These are phyloP conservation scores for Arthrobotrys pseudoclavata DNA, from an alignment of 2,329 filamentous ascomycete genomes.

Conservation along the genomic window DNA sequence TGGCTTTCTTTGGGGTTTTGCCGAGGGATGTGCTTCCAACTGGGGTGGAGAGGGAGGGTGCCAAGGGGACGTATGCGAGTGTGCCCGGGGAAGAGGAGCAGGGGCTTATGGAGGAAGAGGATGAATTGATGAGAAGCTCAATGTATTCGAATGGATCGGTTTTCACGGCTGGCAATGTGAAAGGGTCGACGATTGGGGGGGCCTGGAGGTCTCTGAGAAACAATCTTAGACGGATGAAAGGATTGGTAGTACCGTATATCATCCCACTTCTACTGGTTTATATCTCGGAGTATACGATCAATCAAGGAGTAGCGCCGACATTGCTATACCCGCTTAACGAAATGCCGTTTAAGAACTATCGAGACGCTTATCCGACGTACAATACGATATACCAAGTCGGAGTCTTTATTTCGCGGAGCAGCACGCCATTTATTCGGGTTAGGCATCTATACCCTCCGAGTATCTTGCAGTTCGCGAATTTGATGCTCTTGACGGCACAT, in stretches of 20 bases:
- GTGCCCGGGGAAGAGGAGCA: constrained; percentile 65
- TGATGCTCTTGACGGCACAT: constrained; percentile 80
- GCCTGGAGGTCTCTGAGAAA: constrained; percentile 67
- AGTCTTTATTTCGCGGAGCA: constrained; percentile 93
- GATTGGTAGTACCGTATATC: constrained; percentile 85
- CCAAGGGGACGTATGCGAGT: constrained; percentile 66
- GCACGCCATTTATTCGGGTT: constrained; percentile 86
- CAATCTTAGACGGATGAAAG: constrained; percentile 76
- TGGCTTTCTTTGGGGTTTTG: constrained; percentile 86
- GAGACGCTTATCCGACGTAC: constrained; percentile 94
- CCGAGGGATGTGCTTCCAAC: constrained; percentile 72
- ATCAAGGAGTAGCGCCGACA: constrained; percentile 91
- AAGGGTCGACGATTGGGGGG: constrained; percentile 17
- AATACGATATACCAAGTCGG: constrained; percentile 94
- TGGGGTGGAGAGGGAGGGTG: constrained; percentile 68
- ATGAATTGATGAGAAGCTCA: constrained; percentile 41
- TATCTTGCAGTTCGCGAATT: constrained; percentile 83
- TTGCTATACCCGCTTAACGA: constrained; percentile 81
- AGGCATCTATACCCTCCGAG: constrained; percentile 85
- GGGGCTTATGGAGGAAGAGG: constrained; percentile 36
- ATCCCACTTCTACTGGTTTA: constrained; percentile 92
- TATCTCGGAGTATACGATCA: constrained; percentile 96
- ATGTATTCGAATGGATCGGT: constrained; percentile 35
- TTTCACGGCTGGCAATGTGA: constrained; percentile 20
- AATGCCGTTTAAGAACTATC: constrained; percentile 83